Conservation (phyloP, 345 rosid genomes). For the Alliaria petiolata region DNA sequence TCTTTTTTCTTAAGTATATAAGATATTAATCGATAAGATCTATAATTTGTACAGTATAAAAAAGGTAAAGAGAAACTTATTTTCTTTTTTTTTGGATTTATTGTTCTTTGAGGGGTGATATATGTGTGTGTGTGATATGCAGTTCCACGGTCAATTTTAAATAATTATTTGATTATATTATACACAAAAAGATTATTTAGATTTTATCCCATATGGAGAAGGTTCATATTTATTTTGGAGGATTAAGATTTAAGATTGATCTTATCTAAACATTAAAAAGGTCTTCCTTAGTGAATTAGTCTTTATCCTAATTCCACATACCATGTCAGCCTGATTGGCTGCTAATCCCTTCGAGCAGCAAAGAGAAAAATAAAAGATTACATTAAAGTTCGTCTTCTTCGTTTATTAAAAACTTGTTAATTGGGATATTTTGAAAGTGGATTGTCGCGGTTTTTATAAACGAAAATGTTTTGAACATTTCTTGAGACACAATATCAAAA, state of each 20-base stretch:
- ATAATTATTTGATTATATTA: neutral
- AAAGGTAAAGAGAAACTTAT: neutral
- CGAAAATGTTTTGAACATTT: neutral
- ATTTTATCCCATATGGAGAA: neutral
- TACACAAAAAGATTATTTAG: neutral
- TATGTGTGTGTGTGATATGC: neutral
- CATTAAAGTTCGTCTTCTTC: neutral
- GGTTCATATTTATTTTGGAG: neutral
- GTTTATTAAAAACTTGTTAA: neutral
- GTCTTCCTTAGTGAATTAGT: neutral
- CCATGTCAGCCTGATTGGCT: constrained; percentile 1
- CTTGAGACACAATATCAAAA: neutral
- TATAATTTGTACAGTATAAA: neutral
- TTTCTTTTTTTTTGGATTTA: neutral
- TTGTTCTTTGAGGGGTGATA: neutral
- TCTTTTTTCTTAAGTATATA: neutral
- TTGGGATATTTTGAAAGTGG: neutral
- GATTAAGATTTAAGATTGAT: constrained; percentile 1
- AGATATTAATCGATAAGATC: neutral
- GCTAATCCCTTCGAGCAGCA: neutral
- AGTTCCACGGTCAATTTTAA: constrained; percentile 7
- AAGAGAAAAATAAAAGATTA: neutral
- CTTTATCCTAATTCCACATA: constrained; percentile 14
- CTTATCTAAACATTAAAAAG: constrained; percentile 21
- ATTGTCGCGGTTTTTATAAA: neutral